A percentile compares a stretch with the other conserved stretches of the same genome.
Conservation (phyloP, 1,284 basidiomycete species). For the Phellopilus nigrolimitatus region DNA sequence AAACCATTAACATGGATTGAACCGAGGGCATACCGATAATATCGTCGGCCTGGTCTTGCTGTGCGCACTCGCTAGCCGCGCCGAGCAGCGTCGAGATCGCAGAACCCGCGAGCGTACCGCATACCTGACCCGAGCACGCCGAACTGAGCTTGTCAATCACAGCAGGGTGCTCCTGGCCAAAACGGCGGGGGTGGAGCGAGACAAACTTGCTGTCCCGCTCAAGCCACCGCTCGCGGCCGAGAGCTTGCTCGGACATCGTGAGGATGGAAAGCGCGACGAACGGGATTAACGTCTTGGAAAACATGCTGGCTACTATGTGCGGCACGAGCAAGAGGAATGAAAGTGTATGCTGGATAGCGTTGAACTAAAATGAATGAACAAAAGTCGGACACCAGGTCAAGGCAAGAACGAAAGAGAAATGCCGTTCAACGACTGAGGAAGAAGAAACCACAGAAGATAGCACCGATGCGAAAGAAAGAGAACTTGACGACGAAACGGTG, state of each 20-base stretch:
- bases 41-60: constrained; percentile 55
- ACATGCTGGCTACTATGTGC: constrained; percentile 35
- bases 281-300: constrained; percentile 37
- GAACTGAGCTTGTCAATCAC: constrained; percentile 41
- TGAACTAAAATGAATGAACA: constrained; percentile 28
- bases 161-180: constrained; percentile 47
- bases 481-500: constrained; percentile 9
- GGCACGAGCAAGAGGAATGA: constrained; percentile 25
- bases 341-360: constrained; percentile 25
- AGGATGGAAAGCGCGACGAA: constrained; percentile 37
- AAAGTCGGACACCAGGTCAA: constrained; percentile 44
- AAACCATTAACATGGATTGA: neutral
- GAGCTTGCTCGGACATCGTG: constrained; percentile 35
- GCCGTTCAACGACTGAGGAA: constrained; percentile 44
- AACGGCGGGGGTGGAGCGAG: constrained; percentile 46
- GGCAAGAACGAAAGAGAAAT: constrained; percentile 33
- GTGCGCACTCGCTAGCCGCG: constrained; percentile 49
- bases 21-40: constrained; percentile 44
- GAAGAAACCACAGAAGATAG: constrained; percentile 28
- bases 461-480: constrained; percentile 21
- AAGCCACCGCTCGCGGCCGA: constrained; percentile 42
- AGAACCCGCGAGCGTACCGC: constrained; percentile 45
- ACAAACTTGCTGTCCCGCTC: constrained; percentile 44
- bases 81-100: constrained; percentile 53
- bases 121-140: constrained; percentile 48